phyloP scores from a whole-genome alignment of 768 basidiomycete species.

The Suillus variegatus region DNA sequence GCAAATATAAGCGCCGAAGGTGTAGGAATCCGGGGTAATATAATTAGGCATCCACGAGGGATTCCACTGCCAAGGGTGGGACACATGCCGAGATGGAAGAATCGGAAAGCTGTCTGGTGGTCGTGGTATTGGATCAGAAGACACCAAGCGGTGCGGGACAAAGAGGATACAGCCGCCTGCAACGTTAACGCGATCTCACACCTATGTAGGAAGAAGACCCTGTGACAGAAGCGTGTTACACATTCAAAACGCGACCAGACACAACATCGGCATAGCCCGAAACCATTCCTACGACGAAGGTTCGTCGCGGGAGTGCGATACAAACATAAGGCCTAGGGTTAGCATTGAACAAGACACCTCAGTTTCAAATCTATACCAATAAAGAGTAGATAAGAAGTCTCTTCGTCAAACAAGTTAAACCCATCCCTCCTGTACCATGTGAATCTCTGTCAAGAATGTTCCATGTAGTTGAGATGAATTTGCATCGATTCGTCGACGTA shows the following conservation, averaged over 20 bases:
- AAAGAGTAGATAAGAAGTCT: conserved; percentile 73
- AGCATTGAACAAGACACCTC: conserved; percentile 52
- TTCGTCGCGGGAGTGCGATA: background rate
- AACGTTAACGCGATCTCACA: conserved; percentile 76
- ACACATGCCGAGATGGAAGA: conserved; percentile 10
- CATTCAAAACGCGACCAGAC: conserved; percentile 80
- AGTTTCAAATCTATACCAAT: conserved; percentile 82
- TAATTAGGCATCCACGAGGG: too few relatives aligned
- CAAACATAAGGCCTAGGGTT: background rate
- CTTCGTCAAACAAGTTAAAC: conserved; percentile 82
- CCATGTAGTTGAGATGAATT: conserved; percentile 86
- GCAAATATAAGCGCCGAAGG: conserved; percentile 36
- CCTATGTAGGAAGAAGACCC: conserved; percentile 54
- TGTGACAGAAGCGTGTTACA: conserved; percentile 69
- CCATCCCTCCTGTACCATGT: conserved; percentile 71
- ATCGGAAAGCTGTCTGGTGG: conserved; percentile 31
- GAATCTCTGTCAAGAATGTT: conserved; percentile 65
- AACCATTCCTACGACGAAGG: conserved; percentile 44
- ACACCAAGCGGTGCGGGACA: conserved; percentile 28
- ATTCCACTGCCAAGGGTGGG: too few relatives aligned
- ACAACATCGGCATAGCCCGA: conserved; percentile 77
- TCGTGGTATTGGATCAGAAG: conserved; percentile 23
- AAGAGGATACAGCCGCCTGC: conserved; percentile 67
- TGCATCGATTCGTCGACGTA: conserved; percentile 72
- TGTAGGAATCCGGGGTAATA: conserved; percentile 14